Percentiles rank a stretch among this genome's conserved stretches.
Conservation (phyloP, 2,329 filamentous ascomycete genomes). For the Diaporthe humulicola region DNA sequence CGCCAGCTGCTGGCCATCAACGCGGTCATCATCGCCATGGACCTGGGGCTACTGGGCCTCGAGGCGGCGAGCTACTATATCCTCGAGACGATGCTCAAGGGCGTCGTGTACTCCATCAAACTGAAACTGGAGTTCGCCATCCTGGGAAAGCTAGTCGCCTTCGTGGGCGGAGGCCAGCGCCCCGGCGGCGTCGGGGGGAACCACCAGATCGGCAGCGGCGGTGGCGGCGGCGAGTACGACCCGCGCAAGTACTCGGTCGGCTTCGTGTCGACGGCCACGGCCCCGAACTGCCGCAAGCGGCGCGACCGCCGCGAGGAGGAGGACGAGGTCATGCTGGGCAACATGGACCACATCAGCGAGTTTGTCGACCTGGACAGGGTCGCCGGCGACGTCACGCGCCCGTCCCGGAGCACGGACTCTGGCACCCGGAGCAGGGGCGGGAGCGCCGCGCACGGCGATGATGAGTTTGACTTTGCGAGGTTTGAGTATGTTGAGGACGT, state of each 20-base stretch:
- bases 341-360: slow-evolving; percentile 36
- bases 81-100: slow-evolving; percentile 36
- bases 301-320: slow-evolving; percentile 12
- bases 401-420: slow-evolving; percentile 4
- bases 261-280: neutral
- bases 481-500: slow-evolving; percentile 35
- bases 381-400: slow-evolving; percentile 12
- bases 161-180: slow-evolving; percentile 5
- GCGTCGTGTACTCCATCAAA: slow-evolving; percentile 33
- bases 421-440: neutral
- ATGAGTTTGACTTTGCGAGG: slow-evolving; percentile 28
- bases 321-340: slow-evolving; percentile 17
- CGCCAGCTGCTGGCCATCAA: slow-evolving; percentile 31
- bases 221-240: neutral
- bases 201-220: neutral
- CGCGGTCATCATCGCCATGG: slow-evolving; percentile 25
- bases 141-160: slow-evolving; percentile 26
- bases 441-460: neutral
- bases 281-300: neutral
- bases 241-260: slow-evolving; percentile 32
- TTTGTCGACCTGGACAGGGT: slow-evolving; percentile 32
- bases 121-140: slow-evolving; percentile 31
- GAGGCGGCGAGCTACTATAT: slow-evolving; percentile 29
- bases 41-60: slow-evolving; percentile 1
- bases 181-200: neutral